Evolutionary conservation across 106 monocot species (phyloP).

Genomic region (Chionographis japonica): DNA sequence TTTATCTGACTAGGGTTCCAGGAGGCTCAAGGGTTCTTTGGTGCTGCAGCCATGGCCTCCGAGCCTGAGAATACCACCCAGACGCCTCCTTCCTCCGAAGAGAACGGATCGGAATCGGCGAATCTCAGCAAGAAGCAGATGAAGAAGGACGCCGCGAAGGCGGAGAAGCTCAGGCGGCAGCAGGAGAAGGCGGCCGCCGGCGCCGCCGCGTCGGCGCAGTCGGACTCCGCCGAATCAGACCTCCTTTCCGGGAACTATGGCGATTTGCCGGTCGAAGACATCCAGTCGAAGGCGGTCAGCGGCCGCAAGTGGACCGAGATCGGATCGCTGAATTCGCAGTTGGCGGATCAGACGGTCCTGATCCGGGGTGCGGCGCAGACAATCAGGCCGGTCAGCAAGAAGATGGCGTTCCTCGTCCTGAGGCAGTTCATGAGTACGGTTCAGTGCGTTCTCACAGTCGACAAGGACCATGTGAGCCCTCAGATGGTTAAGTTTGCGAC

Average conservation of each 20-base stretch:
- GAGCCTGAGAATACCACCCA: background rate
- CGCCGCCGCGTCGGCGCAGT: conserved; percentile 11
- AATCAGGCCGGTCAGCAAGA: conserved; percentile 58
- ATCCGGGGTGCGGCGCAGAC: conserved; percentile 59
- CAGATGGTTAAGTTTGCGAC: conserved; percentile 81
- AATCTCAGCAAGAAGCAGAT: conserved; percentile 65
- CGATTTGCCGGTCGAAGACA: conserved; percentile 55
- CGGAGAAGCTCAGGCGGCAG: conserved; percentile 58
- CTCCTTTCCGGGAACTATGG: conserved; percentile 57
- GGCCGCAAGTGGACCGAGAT: conserved; percentile 64
- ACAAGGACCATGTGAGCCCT: conserved; percentile 44
- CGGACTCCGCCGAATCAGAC: conserved; percentile 30
- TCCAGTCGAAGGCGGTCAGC: conserved; percentile 58
- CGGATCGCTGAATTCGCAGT: conserved; percentile 20
- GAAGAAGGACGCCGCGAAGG: conserved; percentile 83
- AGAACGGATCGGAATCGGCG: conserved; percentile 8
- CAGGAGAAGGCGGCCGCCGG: conserved; percentile 40
- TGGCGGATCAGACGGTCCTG: conserved; percentile 47
- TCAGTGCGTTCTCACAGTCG: conserved; percentile 64
- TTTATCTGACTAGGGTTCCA: too few species aligned
- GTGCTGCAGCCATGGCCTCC: too few species aligned
- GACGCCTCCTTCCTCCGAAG: background rate
- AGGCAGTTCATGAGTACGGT: conserved; percentile 57
- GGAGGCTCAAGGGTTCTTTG: too few species aligned
- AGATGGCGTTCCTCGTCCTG: conserved; percentile 70